Base-by-base conservation (phyloP, 305 asterid genomes). In the Fraxinus velutina region DNA sequence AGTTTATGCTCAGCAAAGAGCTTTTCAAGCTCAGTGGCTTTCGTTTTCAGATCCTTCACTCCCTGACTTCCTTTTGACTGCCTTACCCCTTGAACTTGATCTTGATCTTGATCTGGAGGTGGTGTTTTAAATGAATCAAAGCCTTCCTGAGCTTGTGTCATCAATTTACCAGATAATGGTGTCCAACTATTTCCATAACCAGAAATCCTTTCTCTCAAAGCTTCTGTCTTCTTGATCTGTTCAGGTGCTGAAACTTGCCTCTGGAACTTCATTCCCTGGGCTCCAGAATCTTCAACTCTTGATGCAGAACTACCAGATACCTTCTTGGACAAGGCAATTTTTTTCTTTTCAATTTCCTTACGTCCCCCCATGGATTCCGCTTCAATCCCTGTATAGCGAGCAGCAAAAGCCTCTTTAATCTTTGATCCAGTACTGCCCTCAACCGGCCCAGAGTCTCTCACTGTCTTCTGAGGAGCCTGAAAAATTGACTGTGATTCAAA, bases 11-110 rank as follows among this genome's bases (percentile, higher is more conserved):
- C 97, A 17, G 94, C 92, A 83, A 92, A 94, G 66, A 93, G 92
- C 86, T 87, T 94, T 82, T 94, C 97, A 44, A 92, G 97, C 87
- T 92, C 98, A 83, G 86, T 89, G 50, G 98, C 97, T 85, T 94
- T 94, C 88, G 89, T 29, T 89, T 93, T 86, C 86, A 94, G 83
- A 79, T 91, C 95, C 72, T 93, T 94, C 78, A 92, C 91, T 42
- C 93, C 97, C 87, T 91, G 96, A 79, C 92, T 94, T 79, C 88
- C 97, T 88, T 93, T 94, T 74, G 93, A 78, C 81, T 86, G 97
- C 79, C 92, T 90, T 86, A 21, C 88, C 85, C 91, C 89, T 84
- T 92, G 97, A 78, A 83, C 85, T 78, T 83, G 85, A 34, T 89
- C 90, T 78, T 83, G 85, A 34, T 89, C 90, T 32, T 52, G 64